phyloP scores from a whole-genome alignment of 805 yeast genomes.

The Suhomyces pyralidae region DNA sequence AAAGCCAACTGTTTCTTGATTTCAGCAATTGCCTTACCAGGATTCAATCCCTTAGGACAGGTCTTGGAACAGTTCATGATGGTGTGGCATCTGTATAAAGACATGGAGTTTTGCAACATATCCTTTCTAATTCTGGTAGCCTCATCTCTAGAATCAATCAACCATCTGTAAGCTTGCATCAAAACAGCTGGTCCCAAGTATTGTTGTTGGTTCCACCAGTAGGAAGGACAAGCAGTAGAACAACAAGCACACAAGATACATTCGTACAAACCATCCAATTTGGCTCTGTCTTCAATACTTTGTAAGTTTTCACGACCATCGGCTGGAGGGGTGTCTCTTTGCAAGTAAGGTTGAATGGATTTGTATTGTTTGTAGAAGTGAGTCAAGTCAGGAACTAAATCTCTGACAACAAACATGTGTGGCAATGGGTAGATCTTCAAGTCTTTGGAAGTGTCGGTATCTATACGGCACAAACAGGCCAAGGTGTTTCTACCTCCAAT shows the following conservation, averaged over 20 bases:
- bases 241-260: conserved; percentile 98
- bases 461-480: conserved; percentile 94
- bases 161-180: conserved; percentile 99
- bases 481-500: conserved; percentile 96
- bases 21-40: conserved; percentile 96
- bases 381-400: conserved; percentile 95
- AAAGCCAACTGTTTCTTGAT: conserved; percentile 91
- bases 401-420: conserved; percentile 96
- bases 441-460: conserved; percentile 69
- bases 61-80: conserved; percentile 98
- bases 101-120: conserved; percentile 94
- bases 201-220: conserved; percentile 99
- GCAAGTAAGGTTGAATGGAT: conserved; percentile 95
- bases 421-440: conserved; percentile 94
- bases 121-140: conserved; percentile 78
- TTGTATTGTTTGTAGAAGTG: conserved; percentile 98
- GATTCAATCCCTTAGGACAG: conserved; percentile 98
- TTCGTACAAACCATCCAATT: conserved; percentile 94
- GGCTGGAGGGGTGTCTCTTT: conserved; percentile 71
- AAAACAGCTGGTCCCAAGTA: conserved; percentile 98
- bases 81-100: conserved; percentile 97
- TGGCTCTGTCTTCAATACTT: conserved; percentile 87
- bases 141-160: conserved; percentile 94
- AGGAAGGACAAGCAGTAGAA: conserved; percentile 97
- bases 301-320: conserved; percentile 95